A percentile compares a stretch with the other conserved stretches of the same genome.
These are phyloP conservation scores for Cladosporium sp. DNA, from an alignment of 2,329 filamentous ascomycete genomes.

Conservation along the genomic window DNA sequence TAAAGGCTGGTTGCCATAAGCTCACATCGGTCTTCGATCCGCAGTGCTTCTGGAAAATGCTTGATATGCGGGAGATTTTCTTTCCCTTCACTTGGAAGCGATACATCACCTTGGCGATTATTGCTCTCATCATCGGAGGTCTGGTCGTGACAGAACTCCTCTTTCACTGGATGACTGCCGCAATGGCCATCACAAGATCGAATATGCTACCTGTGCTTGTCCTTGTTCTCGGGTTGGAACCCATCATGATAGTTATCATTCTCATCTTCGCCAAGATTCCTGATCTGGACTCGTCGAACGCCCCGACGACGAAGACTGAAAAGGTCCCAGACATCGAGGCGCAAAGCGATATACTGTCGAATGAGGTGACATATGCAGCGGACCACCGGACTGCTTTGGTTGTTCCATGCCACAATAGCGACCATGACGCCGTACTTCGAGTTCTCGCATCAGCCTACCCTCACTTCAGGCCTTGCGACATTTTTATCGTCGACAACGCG, in stretches of 20 bases:
- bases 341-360: not conserved
- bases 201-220: conserved; percentile 1
- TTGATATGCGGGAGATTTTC: not conserved
- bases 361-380: not conserved
- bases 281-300: not conserved
- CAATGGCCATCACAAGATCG: not conserved
- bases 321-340: not conserved
- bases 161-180: conserved; percentile 3
- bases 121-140: not conserved
- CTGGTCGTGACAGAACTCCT: not conserved
- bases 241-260: conserved; percentile 1
- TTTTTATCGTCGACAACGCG: not conserved
- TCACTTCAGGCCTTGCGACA: not conserved
- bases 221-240: not conserved
- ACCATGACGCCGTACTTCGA: not conserved
- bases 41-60: conserved; percentile 3
- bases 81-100: conserved; percentile 1
- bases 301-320: not conserved
- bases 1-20: not conserved
- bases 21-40: conserved; percentile 1
- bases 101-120: not conserved
- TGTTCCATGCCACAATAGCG: not conserved
- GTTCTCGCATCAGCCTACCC: not conserved
- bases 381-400: not conserved
- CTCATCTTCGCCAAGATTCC: not conserved